Percentiles rank a stretch among this genome's conserved stretches.
These are phyloP conservation scores for Ustulina deusta DNA, from an alignment of 2,329 filamentous ascomycete species.

Conservation along the genomic window DNA sequence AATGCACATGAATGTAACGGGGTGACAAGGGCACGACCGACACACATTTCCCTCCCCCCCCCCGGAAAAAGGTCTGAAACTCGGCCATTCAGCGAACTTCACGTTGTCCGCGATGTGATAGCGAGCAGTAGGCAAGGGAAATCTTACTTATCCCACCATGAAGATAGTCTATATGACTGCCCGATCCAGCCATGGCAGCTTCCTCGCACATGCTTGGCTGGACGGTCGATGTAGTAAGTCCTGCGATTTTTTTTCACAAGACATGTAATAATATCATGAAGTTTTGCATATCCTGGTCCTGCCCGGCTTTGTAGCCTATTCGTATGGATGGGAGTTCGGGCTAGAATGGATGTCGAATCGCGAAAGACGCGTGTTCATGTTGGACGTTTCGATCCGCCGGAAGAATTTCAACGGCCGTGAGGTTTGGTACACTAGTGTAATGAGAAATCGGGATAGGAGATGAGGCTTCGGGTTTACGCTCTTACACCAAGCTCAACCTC, in stretches of 20 bases:
- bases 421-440: constrained; percentile 8
- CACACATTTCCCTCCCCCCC: constrained; percentile 16
- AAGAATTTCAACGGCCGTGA: constrained; percentile 23
- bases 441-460: neutral
- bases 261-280: constrained; percentile 23
- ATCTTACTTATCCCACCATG: constrained; percentile 21
- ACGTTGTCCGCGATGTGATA: constrained; percentile 8
- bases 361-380: constrained; percentile 29
- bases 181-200: constrained; percentile 31
- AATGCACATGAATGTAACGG: constrained; percentile 12
- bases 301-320: constrained; percentile 19
- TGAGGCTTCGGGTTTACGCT: constrained; percentile 10
- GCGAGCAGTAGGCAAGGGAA: constrained; percentile 17
- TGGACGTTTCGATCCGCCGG: constrained; percentile 18
- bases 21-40: constrained; percentile 8
- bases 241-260: constrained; percentile 26
- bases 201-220: constrained; percentile 31
- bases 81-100: constrained; percentile 21
- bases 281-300: constrained; percentile 9
- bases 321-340: constrained; percentile 18
- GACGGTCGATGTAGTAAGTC: constrained; percentile 35
- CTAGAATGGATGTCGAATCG: constrained; percentile 11
- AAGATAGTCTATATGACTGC: constrained; percentile 30
- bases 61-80: constrained; percentile 16
- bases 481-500: neutral